A percentile compares a stretch with the other conserved stretches of the same genome.
These are phyloP conservation scores for Apiospora marii DNA, from an alignment of 2,329 filamentous ascomycete genomes.

Conservation along the genomic window DNA sequence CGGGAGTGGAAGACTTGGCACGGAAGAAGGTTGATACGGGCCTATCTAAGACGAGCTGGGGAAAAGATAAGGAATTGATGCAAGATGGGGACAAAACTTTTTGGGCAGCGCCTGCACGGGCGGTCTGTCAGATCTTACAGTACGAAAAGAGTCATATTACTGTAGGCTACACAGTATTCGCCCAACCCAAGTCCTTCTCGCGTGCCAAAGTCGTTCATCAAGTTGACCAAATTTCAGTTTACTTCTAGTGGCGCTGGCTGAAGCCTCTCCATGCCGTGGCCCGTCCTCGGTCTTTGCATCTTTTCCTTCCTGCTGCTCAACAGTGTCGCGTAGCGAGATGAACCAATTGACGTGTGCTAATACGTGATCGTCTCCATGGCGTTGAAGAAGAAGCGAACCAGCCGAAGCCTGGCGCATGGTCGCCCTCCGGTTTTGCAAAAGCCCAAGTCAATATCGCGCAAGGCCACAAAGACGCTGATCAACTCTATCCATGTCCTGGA, in stretches of 20 bases:
- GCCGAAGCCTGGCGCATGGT: constrained; percentile 58
- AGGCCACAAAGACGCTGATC: constrained; percentile 70
- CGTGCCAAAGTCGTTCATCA: neutral
- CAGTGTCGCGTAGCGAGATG: neutral
- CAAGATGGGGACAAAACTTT: neutral
- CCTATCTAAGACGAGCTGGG: neutral
- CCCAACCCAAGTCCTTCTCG: constrained; percentile 8
- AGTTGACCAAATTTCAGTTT: neutral
- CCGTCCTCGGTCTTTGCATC: neutral
- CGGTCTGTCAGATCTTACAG: neutral
- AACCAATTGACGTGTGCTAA: neutral
- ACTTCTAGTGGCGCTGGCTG: constrained; percentile 2
- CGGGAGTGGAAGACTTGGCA: neutral
- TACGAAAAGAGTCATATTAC: neutral
- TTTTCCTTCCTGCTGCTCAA: neutral
- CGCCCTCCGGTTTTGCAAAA: constrained; percentile 64
- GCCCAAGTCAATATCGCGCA: constrained; percentile 67
- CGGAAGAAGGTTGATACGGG: constrained; percentile 3
- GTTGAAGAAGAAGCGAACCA: constrained; percentile 52
- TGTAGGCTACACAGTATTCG: neutral
- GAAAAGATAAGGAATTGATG: neutral
- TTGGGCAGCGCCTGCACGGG: too few species aligned
- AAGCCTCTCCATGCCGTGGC: constrained; percentile 1
- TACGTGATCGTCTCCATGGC: constrained; percentile 48
- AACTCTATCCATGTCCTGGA: constrained; percentile 71